Base-by-base conservation (phyloP, 2,329 filamentous ascomycete genomes). In the Aspergillus niger region DNA sequence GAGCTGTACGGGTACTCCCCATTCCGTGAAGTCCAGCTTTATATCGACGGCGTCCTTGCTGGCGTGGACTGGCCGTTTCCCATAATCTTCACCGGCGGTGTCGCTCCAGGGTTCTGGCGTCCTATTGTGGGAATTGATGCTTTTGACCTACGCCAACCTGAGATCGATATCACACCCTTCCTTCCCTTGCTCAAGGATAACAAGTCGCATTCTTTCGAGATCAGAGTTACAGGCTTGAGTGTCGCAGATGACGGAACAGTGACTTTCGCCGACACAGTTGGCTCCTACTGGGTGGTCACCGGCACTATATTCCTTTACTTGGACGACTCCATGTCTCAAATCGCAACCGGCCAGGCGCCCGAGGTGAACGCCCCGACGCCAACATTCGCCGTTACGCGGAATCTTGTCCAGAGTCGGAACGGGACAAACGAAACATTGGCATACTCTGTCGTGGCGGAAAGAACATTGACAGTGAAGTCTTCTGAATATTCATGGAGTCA, bases 281-380 rank as follows among this genome's bases (percentile, higher is more conserved):
- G 82, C n/a, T 83, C 81, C 56, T 86, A 86, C 69, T 95, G 91
- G 91, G 83, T 89, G 15, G 83, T 95, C 2, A 89, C 88, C 0
- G 91, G 90, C 41, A 95, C 93, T 74, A 80, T 94, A 10, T 94
- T 95, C 71, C 67, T 92, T n/a, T 95, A 90, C 86, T 80, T 89
- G 0, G 86, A 89, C 66, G 71, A 77, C 5, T 64, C 76, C 2
- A 70, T 41, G 17, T 51, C 47, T 1, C 32, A 30, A 49, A 51
- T n/a, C 24, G 28, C 55, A n/a, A n/a, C 59, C 17, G 62, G 43
- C n/a, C 57, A 60, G 20, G 51, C 22, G 5, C 76, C 77, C 10
- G 70, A 59, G 2, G 68, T 78, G 60, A 44, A 67, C 59, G 41
- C 75, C 60, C 76, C 81, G 0, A 61, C 65, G 1, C 85, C 86